Conservation (phyloP, 2,329 filamentous ascomycete genomes). For the Penicillium corylophilum region DNA sequence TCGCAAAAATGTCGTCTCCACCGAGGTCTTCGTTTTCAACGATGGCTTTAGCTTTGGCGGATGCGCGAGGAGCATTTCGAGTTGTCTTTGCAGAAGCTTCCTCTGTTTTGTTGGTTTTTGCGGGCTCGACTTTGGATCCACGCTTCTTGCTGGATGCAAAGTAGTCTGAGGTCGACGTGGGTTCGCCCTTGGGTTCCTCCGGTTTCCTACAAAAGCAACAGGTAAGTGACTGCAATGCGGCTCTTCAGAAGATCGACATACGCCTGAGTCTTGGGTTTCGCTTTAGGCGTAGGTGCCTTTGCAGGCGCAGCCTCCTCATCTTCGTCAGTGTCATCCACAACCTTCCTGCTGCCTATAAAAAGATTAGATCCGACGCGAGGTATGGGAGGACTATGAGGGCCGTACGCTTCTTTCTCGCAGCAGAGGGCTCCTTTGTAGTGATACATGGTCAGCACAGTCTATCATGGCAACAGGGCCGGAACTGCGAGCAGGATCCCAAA, state of each 20-base stretch:
- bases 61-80: slow-evolving; percentile 5
- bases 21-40: slow-evolving; percentile 62
- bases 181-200: slow-evolving; percentile 53
- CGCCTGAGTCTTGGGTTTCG: slow-evolving; percentile 44
- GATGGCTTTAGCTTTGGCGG: slow-evolving; percentile 37
- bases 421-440: slow-evolving; percentile 25
- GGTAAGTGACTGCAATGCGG: slow-evolving; percentile 10
- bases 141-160: slow-evolving; percentile 60
- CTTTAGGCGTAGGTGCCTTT: slow-evolving; percentile 42
- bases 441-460: slow-evolving; percentile 7
- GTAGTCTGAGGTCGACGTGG: slow-evolving; percentile 62
- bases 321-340: slow-evolving; percentile 79
- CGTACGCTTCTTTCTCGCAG: slow-evolving; percentile 39
- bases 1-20: slow-evolving; percentile 81
- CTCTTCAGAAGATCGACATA: slow-evolving; percentile 35
- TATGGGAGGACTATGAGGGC: not conserved
- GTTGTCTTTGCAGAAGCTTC: slow-evolving; percentile 15
- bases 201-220: slow-evolving; percentile 41
- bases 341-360: slow-evolving; percentile 56
- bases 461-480: slow-evolving; percentile 1
- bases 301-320: slow-evolving; percentile 57
- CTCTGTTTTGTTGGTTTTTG: slow-evolving; percentile 5
- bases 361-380: slow-evolving; percentile 6
- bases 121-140: slow-evolving; percentile 43
- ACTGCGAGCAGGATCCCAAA: not conserved